Evolutionary conservation across 306 rosid species (phyloP).

Genomic region (Prunus dulcis): DNA sequence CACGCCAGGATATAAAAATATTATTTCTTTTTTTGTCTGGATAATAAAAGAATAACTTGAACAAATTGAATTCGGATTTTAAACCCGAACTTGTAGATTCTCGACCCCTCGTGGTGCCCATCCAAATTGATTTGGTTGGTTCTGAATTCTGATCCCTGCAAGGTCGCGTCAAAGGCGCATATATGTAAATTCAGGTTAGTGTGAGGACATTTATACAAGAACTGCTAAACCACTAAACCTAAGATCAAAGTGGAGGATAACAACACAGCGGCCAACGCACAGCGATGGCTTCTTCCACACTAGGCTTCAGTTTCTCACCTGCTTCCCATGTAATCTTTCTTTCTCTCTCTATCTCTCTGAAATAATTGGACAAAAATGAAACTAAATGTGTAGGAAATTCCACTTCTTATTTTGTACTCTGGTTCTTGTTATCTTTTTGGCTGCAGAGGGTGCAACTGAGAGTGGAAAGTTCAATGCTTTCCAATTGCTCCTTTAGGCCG

Average conservation of each 20-base stretch:
- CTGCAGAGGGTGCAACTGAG: constrained; percentile 52
- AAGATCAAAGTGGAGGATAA: background rate
- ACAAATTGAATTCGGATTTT: too few species aligned
- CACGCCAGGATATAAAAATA: too few species aligned
- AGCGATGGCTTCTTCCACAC: constrained; percentile 49
- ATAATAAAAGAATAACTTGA: too few species aligned
- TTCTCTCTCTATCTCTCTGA: constrained; percentile 14
- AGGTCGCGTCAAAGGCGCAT: background rate
- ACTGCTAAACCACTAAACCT: background rate
- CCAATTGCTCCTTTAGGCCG: constrained; percentile 33
- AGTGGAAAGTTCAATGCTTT: constrained; percentile 39
- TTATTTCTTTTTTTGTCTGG: too few species aligned
- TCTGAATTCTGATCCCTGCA: too few species aligned
- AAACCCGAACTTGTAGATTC: too few species aligned
- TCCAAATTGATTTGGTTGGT: too few species aligned
- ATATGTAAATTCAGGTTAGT: background rate
- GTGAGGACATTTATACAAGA: background rate
- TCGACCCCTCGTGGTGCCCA: too few species aligned
- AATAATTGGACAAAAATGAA: background rate
- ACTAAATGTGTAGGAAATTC: background rate
- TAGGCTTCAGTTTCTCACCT: constrained; percentile 27
- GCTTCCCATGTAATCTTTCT: constrained; percentile 31
- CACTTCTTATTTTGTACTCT: background rate
- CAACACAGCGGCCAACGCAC: background rate
- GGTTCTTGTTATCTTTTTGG: background rate